Evolutionary conservation across 2,329 filamentous ascomycete genomes (phyloP).

Genomic region (Epicoccum nigrum): DNA sequence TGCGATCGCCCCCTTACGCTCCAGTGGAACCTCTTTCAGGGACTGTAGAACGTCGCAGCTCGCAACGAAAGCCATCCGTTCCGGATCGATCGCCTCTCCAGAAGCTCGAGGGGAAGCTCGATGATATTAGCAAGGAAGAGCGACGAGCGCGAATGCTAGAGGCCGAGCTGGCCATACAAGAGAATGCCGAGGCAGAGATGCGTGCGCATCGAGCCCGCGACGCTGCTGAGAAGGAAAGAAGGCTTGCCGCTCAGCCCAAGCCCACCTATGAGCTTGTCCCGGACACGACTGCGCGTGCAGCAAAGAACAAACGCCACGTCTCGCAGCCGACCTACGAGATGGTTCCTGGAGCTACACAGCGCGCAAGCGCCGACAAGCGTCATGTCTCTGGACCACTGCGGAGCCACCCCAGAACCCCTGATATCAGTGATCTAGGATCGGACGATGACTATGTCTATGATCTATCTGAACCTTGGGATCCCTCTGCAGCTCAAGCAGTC

Average conservation of each 20-base stretch:
- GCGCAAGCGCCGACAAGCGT: slow-evolving; percentile 29
- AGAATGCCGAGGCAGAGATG: slow-evolving; percentile 58
- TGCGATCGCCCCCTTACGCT: slow-evolving; percentile 40
- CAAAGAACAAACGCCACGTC: slow-evolving; percentile 38
- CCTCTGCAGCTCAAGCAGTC: slow-evolving; percentile 26
- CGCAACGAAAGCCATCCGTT: slow-evolving; percentile 62
- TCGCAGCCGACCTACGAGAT: slow-evolving; percentile 24
- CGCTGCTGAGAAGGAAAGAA: slow-evolving; percentile 39
- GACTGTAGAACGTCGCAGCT: slow-evolving; percentile 31
- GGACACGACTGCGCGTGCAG: slow-evolving; percentile 20
- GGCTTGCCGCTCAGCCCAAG: slow-evolving; percentile 38
- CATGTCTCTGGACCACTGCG: slow-evolving; percentile 44
- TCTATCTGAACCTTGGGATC: slow-evolving; percentile 46
- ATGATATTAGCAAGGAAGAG: slow-evolving; percentile 94
- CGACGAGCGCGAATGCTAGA: slow-evolving; percentile 84
- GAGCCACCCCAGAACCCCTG: slow-evolving; percentile 27
- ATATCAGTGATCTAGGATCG: slow-evolving; percentile 35
- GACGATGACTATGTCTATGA: slow-evolving; percentile 39
- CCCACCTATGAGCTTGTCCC: slow-evolving; percentile 18
- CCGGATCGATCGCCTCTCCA: slow-evolving; percentile 89
- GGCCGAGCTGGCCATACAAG: slow-evolving; percentile 75
- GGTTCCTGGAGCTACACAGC: slow-evolving; percentile 20
- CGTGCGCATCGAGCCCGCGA: slow-evolving; percentile 41
- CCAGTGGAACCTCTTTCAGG: slow-evolving; percentile 38
- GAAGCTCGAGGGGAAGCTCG: slow-evolving; percentile 87